Percentiles rank a stretch among this genome's conserved stretches.
These are phyloP conservation scores for Dendrocalamus latiflorus DNA, from an alignment of 202 grass and related monocot genomes.

Conservation along the genomic window DNA sequence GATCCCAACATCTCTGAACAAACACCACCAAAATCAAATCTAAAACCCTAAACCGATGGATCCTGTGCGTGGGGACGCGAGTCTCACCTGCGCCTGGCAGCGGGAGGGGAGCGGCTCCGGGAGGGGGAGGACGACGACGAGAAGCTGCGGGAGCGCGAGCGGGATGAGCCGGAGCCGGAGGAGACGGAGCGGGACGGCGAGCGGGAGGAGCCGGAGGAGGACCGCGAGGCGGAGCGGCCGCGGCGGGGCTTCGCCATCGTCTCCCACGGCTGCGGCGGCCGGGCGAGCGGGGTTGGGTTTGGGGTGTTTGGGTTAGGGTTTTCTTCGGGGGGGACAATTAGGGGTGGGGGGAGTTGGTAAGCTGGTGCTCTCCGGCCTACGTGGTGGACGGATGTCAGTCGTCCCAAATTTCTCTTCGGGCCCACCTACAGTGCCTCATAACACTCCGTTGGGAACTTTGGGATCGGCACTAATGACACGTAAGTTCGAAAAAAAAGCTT, in stretches of 20 bases:
- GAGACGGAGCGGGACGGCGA: conserved; percentile 31
- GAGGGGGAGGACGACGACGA: conserved; percentile 76
- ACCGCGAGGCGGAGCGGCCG: conserved; percentile 52
- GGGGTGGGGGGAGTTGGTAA: too few species aligned
- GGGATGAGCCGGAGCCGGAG: conserved; percentile 63
- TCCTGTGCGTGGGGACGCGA: background rate
- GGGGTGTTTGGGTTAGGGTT: conserved; percentile 39
- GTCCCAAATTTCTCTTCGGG: background rate
- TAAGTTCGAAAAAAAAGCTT: too few species aligned
- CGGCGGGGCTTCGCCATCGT: conserved; percentile 87
- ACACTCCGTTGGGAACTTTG: background rate
- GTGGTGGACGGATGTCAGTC: background rate
- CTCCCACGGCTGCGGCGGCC: conserved; percentile 23
- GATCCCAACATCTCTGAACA: background rate
- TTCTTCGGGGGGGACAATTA: background rate
- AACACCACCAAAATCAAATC: background rate
- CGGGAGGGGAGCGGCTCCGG: conserved; percentile 71
- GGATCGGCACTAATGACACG: too few species aligned
- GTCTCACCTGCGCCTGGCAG: conserved; percentile 54
- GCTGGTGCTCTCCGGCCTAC: background rate
- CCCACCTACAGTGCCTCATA: background rate
- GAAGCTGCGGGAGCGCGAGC: conserved; percentile 41
- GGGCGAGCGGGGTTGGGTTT: background rate
- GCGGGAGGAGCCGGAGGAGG: conserved; percentile 56
- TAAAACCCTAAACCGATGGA: background rate